phyloP scores from a whole-genome alignment of 2,329 filamentous ascomycete species.

The Verticillium albo-atrum region DNA sequence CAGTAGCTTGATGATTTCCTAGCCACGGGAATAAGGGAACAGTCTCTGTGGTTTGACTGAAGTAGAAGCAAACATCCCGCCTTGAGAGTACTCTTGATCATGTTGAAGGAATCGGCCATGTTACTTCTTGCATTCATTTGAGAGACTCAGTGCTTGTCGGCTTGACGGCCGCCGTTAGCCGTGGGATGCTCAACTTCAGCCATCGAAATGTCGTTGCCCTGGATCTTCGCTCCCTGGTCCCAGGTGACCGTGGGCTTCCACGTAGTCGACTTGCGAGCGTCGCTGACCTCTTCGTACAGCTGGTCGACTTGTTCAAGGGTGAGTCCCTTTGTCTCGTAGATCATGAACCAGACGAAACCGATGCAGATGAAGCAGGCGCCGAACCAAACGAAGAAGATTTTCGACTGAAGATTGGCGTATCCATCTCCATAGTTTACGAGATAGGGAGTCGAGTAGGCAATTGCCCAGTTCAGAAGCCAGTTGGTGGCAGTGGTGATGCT shows the following conservation, averaged over 20 bases:
- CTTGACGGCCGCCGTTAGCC: background rate
- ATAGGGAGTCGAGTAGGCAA: constrained; percentile 76
- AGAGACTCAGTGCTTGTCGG: background rate
- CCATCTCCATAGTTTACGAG: constrained; percentile 60
- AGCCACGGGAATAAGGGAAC: too few species aligned
- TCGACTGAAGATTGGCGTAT: constrained; percentile 68
- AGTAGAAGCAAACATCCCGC: too few species aligned
- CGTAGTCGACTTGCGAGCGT: background rate
- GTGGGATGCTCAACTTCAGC: background rate
- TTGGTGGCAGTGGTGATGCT: constrained; percentile 68
- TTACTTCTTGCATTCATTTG: background rate
- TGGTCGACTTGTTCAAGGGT: constrained; percentile 80
- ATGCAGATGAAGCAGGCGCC: constrained; percentile 66
- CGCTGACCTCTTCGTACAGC: constrained; percentile 46
- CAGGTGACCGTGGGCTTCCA: background rate
- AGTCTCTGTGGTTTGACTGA: too few species aligned
- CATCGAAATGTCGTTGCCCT: background rate
- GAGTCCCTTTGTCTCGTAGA: constrained; percentile 86
- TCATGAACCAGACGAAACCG: constrained; percentile 69
- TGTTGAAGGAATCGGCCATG: background rate
- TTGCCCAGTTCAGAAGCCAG: constrained; percentile 74
- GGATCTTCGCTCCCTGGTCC: background rate
- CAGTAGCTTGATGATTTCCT: too few species aligned
- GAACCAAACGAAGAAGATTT: constrained; percentile 79
- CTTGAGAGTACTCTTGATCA: too few species aligned